Percentiles rank a stretch among this genome's conserved stretches.
phyloP scores from a whole-genome alignment of 1,284 basidiomycete species.

The Agroathelia rolfsii region DNA sequence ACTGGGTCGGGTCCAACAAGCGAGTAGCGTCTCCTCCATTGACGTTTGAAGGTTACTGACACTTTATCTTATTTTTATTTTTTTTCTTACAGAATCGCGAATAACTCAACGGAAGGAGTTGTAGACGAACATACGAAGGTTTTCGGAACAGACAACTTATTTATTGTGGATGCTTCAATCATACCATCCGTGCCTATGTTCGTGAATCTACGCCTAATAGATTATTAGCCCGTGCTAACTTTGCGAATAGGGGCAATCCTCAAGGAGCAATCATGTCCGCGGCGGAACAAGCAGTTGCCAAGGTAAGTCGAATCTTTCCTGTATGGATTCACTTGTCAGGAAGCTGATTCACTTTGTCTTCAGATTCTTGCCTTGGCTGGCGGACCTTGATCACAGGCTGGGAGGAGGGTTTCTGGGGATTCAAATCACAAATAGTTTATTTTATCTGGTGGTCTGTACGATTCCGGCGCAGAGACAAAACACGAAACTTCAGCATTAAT shows the following conservation, averaged over 20 bases:
- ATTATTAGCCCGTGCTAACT: constrained; percentile 2
- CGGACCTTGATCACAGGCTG: constrained; percentile 35
- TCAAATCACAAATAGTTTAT: too few relatives aligned
- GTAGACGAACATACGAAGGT: constrained; percentile 52
- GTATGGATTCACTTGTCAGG: too few relatives aligned
- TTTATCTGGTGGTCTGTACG: too few relatives aligned
- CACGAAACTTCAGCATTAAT: too few relatives aligned
- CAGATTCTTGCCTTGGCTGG: constrained; percentile 44
- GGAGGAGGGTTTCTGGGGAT: too few relatives aligned
- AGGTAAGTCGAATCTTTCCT: too few relatives aligned
- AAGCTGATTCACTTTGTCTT: too few relatives aligned
- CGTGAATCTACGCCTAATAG: too few relatives aligned
- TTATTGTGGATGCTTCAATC: constrained; percentile 30
- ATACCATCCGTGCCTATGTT: constrained; percentile 17
- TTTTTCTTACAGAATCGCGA: constrained; percentile 28
- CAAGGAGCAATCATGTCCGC: constrained; percentile 43
- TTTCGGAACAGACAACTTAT: constrained; percentile 45
- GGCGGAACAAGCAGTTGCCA: constrained; percentile 43
- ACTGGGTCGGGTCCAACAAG: constrained; percentile 45
- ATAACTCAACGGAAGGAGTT: constrained; percentile 27
- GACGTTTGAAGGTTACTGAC: neutral
- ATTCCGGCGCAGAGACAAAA: too few relatives aligned
- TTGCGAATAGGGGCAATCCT: constrained; percentile 37
- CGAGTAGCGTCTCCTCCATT: too few relatives aligned
- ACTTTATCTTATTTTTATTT: neutral